A percentile compares a stretch with the other conserved stretches of the same genome.
phyloP scores from a whole-genome alignment of 495 filamentous ascomycete genomes.

The Lasiosphaeris hirsuta region DNA sequence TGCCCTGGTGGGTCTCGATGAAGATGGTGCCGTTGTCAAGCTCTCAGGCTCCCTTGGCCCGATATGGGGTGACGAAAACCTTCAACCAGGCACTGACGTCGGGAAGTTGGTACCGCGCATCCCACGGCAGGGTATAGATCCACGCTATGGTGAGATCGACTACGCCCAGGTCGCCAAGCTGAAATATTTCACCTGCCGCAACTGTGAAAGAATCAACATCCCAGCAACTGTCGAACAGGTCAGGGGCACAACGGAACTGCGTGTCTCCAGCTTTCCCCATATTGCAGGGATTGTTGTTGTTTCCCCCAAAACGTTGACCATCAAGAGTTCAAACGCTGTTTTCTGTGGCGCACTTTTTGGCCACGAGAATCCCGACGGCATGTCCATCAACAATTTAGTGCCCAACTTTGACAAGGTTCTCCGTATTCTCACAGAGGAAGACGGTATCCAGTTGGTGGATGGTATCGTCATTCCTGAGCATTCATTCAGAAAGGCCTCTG shows the following conservation, averaged over 20 bases:
- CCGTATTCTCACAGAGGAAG: slow-evolving; percentile 77
- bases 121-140: slow-evolving; percentile 66
- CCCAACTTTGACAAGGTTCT: slow-evolving; percentile 84
- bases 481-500: slow-evolving; percentile 85
- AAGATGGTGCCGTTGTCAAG: slow-evolving; percentile 64
- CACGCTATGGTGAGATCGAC: slow-evolving; percentile 63
- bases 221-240: slow-evolving; percentile 71
- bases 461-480: slow-evolving; percentile 97
- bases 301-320: slow-evolving; percentile 66
- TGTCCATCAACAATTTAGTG: slow-evolving; percentile 73
- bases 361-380: slow-evolving; percentile 74
- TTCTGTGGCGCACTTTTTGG: slow-evolving; percentile 92
- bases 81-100: slow-evolving; percentile 65
- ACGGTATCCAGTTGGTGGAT: slow-evolving; percentile 75
- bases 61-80: slow-evolving; percentile 74
- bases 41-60: slow-evolving; percentile 65
- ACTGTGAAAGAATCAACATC: slow-evolving; percentile 67
- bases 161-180: slow-evolving; percentile 63
- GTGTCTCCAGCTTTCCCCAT: slow-evolving; percentile 90
- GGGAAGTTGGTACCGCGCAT: slow-evolving; percentile 74
- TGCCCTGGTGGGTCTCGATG: slow-evolving; percentile 67
- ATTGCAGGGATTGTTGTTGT: slow-evolving; percentile 96
- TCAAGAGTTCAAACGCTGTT: slow-evolving; percentile 90
- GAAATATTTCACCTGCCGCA: slow-evolving; percentile 79
- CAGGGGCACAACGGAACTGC: slow-evolving; percentile 60